A percentile compares a stretch with the other conserved stretches of the same genome.
Conservation (phyloP, 371 early-diverging fungal genomes). For the Conidiobolus incongruus region DNA sequence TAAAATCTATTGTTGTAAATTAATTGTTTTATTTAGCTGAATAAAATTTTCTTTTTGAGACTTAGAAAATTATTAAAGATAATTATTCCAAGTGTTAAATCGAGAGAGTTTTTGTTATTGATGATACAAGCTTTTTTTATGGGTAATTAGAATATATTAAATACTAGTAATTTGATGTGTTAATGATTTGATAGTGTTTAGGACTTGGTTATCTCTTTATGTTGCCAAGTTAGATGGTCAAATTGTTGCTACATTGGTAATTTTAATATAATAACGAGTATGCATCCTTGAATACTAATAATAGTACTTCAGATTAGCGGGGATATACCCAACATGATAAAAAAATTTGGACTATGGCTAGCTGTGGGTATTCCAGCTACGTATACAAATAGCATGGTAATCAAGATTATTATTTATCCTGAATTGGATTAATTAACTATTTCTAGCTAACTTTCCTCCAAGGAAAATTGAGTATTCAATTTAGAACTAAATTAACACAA, state of each 20-base stretch:
- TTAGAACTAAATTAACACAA: conserved; percentile 61
- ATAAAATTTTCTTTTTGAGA: conserved; percentile 46
- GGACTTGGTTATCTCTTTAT: conserved; percentile 62
- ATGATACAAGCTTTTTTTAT: conserved; percentile 59
- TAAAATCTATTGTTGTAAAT: neutral
- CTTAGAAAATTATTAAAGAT: conserved; percentile 40
- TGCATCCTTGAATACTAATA: no score
- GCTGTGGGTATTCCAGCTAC: conserved; percentile 83
- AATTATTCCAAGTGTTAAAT: conserved; percentile 50
- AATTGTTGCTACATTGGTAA: conserved; percentile 70
- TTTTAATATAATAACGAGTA: no score
- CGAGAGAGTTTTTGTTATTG: conserved; percentile 60
- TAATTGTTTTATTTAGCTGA: conserved; percentile 22
- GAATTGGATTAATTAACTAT: neutral
- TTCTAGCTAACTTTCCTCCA: conserved; percentile 49
- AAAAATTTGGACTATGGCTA: no score
- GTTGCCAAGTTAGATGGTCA: conserved; percentile 83
- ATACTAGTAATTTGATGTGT: conserved; percentile 6
- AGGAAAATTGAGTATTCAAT: conserved; percentile 60
- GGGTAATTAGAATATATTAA: conserved; percentile 22
- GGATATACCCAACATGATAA: no score
- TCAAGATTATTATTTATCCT: neutral
- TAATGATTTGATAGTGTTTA: conserved; percentile 23
- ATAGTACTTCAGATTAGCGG: no score
- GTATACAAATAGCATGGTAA: conserved; percentile 84